Base-by-base conservation (phyloP, 2,329 filamentous ascomycete genomes). In the Aureobasidium leucospermi region DNA sequence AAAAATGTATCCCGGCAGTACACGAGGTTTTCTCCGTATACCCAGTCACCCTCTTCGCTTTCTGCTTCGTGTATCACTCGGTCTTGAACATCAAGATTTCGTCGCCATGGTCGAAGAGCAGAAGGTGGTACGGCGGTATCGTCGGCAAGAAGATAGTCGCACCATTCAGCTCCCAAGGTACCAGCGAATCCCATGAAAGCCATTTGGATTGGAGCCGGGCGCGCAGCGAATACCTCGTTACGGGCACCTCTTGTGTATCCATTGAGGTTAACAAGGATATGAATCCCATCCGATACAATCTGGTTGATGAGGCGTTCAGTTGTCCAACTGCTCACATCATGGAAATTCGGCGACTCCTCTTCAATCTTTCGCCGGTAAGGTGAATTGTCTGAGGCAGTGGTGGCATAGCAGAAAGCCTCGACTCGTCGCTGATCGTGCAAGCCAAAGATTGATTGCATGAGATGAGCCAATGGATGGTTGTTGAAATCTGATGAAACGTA, bases 101-200 rank as follows among this genome's bases (percentile, higher is more conserved):
- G 81, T 60, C 90, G 83, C 75, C 85, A 88, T 1, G 90, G 90
- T 11, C 91, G 85, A 31, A 97, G 78, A 0, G 93, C 96, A 29
- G 85, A 83, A 0, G 81, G 81, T 0, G 94, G 94, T 57, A 99
- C 87, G 0, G 94, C 91, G 1, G 88, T 93, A 53, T 88, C 80
- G 68, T 99, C 94, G 3, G 94, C 92, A 29, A 97, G 82, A 15
- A 99, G 85, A 69, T 99, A 99, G 71, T 99, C 94, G 67, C 94
- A 99, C 94, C 94, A 99, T 70, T 99, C 94, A 2, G 94, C 94
- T 6, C 94, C 94, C 1, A 99, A 78, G 0, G 93, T 96, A 9
- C 94, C 94, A 0, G 94, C 94, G 70, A 99, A 99, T 0, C 94
- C 94, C 94, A 99, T 99, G 69, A 99, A 99, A 0, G 94, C 96